phyloP scores from a whole-genome alignment of 2,329 filamentous ascomycete genomes.

The Diplodia scrobiculata region DNA sequence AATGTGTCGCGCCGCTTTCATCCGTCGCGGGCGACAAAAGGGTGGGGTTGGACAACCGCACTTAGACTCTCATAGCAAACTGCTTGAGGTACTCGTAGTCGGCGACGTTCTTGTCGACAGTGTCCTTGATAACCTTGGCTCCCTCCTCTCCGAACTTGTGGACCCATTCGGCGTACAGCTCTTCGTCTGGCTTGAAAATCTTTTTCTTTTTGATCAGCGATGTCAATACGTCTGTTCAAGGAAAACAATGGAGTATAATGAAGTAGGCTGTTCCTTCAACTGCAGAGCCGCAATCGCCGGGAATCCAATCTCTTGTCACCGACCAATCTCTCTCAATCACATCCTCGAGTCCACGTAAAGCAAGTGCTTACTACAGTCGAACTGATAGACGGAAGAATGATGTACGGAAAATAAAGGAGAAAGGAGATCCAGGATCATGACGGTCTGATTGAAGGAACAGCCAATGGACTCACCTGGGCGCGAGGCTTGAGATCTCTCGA shows the following conservation, averaged over 20 bases:
- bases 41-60: not conserved
- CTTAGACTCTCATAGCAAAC: slow-evolving; percentile 63
- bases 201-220: slow-evolving; percentile 51
- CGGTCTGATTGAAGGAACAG: slow-evolving; percentile 17
- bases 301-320: slow-evolving; percentile 1
- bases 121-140: slow-evolving; percentile 68
- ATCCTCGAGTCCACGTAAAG: slow-evolving; percentile 15
- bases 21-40: not conserved
- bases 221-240: slow-evolving; percentile 19
- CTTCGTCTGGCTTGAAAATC: slow-evolving; percentile 65
- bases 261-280: slow-evolving; percentile 16
- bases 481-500: slow-evolving; percentile 75
- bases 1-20: not conserved
- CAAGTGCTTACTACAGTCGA: slow-evolving; percentile 2
- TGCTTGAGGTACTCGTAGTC: slow-evolving; percentile 82
- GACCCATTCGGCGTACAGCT: slow-evolving; percentile 70
- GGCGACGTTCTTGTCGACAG: slow-evolving; percentile 69
- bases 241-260: not conserved
- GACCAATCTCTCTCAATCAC: not conserved
- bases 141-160: slow-evolving; percentile 73
- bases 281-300: not conserved
- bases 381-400: slow-evolving; percentile 17
- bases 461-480: slow-evolving; percentile 54
- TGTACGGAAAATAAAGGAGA: slow-evolving; percentile 11
- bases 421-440: not conserved